These are phyloP conservation scores for Hericium erinaceus DNA, from an alignment of 768 basidiomycete genomes.

Conservation along the genomic window DNA sequence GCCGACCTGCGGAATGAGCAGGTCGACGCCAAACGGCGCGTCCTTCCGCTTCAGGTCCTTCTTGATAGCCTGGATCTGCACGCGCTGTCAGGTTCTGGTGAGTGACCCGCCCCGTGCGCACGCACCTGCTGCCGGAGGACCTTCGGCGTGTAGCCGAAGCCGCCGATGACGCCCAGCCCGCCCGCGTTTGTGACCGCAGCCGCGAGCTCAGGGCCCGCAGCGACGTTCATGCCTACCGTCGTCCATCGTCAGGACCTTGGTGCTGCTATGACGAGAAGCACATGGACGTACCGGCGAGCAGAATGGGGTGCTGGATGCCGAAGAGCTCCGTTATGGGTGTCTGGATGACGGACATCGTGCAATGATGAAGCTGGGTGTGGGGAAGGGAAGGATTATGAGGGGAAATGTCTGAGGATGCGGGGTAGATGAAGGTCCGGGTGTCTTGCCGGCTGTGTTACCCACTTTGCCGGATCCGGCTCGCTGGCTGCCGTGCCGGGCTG, in stretches of 20 bases:
- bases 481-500: too few species aligned
- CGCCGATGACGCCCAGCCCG: slow-evolving; percentile 88
- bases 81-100: neutral
- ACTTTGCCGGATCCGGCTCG: too few species aligned
- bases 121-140: slow-evolving; percentile 68
- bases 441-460: too few species aligned
- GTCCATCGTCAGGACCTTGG: neutral
- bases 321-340: slow-evolving; percentile 89
- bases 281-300: slow-evolving; percentile 57
- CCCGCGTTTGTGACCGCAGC: slow-evolving; percentile 94
- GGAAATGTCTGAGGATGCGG: neutral
- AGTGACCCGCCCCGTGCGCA: neutral
- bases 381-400: too few species aligned
- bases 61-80: slow-evolving; percentile 67
- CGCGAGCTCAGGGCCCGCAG: slow-evolving; percentile 74
- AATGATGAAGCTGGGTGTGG: neutral
- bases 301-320: slow-evolving; percentile 78
- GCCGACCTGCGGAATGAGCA: slow-evolving; percentile 82
- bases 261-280: too few species aligned
- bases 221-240: slow-evolving; percentile 54
- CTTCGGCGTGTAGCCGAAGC: slow-evolving; percentile 79
- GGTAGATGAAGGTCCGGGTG: too few species aligned
- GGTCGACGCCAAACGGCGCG: slow-evolving; percentile 84
- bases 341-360: slow-evolving; percentile 49
- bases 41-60: slow-evolving; percentile 61